A percentile compares a stretch with the other conserved stretches of the same genome.
These are phyloP conservation scores for Dimocarpus longan DNA, from an alignment of 345 rosid genomes.

Conservation along the genomic window DNA sequence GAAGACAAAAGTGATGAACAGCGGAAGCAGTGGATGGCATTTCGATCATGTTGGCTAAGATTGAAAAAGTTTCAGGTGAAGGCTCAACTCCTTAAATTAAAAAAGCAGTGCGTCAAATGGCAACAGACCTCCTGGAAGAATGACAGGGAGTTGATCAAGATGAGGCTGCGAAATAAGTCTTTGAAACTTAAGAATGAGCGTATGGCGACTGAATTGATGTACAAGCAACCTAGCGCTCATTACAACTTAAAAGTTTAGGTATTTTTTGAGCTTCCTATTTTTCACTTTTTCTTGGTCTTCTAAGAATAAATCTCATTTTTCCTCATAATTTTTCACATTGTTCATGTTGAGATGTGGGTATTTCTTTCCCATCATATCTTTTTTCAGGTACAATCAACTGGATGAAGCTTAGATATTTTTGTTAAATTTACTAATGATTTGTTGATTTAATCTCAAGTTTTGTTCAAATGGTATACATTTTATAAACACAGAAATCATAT, in stretches of 20 bases:
- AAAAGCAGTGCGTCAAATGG: constrained; percentile 26
- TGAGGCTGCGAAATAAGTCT: constrained; percentile 32
- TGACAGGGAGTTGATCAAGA: constrained; percentile 28
- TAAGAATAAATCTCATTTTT: neutral
- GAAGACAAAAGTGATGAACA: neutral
- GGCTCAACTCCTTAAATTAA: constrained; percentile 18
- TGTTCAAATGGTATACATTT: neutral
- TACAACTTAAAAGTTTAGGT: constrained; percentile 13
- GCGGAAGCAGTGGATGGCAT: constrained; percentile 17
- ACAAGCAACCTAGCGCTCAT: constrained; percentile 20
- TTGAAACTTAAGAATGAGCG: constrained; percentile 29
- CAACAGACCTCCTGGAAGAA: constrained; percentile 15
- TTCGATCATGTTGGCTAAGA: constrained; percentile 5
- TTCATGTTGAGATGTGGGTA: neutral
- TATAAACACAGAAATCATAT: neutral
- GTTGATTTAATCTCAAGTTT: neutral
- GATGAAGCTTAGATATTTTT: neutral
- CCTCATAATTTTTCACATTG: neutral
- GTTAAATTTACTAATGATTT: neutral
- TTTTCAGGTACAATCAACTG: neutral
- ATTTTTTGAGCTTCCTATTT: neutral
- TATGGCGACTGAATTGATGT: constrained; percentile 15
- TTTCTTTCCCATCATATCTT: neutral
- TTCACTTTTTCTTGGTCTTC: neutral
- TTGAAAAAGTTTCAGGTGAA: constrained; percentile 25